Evolutionary conservation across 2,329 filamentous ascomycete genomes (phyloP).

Genomic region (Stromatinia cepivora): DNA sequence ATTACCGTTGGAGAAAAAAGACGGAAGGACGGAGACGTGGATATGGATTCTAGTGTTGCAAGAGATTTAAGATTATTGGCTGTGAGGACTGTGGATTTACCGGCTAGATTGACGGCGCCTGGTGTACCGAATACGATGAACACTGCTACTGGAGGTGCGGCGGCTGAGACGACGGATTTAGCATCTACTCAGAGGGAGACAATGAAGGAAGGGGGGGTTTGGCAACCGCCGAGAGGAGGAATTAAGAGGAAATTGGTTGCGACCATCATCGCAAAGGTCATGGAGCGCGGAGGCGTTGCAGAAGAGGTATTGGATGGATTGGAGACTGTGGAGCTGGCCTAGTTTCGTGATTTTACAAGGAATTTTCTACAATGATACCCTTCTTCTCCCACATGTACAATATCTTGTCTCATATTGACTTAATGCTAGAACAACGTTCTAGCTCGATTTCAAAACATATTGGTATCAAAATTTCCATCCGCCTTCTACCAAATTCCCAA

Average conservation of each 20-base stretch:
- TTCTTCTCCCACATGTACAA: conserved; percentile 10
- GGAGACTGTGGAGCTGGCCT: conserved; percentile 70
- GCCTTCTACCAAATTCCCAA: conserved; percentile 71
- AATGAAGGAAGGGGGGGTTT: conserved; percentile 68
- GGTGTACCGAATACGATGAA: conserved; percentile 67
- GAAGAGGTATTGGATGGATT: conserved; percentile 83
- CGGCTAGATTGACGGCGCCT: conserved; percentile 69
- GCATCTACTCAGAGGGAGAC: conserved; percentile 51
- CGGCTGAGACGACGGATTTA: conserved; percentile 44
- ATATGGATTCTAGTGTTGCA: conserved; percentile 43
- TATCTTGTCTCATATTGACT: conserved; percentile 5
- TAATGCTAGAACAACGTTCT: not conserved
- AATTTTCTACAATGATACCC: conserved; percentile 26
- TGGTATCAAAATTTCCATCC: not conserved
- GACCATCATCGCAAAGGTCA: conserved; percentile 72
- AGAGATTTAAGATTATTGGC: conserved; percentile 61
- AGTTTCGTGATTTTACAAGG: conserved; percentile 33
- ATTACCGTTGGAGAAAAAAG: conserved; percentile 67
- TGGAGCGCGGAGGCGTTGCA: conserved; percentile 76
- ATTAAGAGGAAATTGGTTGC: conserved; percentile 73
- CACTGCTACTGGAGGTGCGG: conserved; percentile 49
- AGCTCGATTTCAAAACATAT: not conserved
- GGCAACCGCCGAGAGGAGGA: conserved; percentile 82
- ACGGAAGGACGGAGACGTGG: conserved; percentile 41
- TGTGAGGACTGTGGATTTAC: conserved; percentile 72